phyloP scores from a whole-genome alignment of 306 rosid species.

The Cicer chorassanicum region DNA sequence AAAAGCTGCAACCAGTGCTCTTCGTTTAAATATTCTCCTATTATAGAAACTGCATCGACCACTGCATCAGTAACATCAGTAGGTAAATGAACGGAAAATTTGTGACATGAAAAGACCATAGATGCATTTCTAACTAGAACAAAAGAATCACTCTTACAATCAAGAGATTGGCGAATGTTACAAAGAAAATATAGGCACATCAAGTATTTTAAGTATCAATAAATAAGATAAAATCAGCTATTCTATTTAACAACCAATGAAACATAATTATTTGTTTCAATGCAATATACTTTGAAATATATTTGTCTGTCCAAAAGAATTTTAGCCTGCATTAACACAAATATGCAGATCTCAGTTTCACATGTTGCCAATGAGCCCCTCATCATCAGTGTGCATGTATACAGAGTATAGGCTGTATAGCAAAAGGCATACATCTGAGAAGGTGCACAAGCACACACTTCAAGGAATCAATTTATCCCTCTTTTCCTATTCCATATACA shows the following conservation, averaged over 20 bases:
- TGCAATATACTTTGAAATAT: not conserved
- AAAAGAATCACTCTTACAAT: slow-evolving; percentile 28
- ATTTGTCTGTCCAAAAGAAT: not conserved
- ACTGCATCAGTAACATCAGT: slow-evolving; percentile 64
- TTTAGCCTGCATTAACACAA: slow-evolving; percentile 29
- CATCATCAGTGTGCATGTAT: slow-evolving; percentile 21
- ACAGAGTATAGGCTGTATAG: slow-evolving; percentile 5
- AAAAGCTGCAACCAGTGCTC: slow-evolving; percentile 82
- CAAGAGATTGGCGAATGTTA: not conserved
- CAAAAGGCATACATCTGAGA: slow-evolving; percentile 32
- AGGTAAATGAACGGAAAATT: slow-evolving; percentile 39
- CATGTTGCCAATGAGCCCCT: slow-evolving; percentile 37
- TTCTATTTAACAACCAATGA: slow-evolving; percentile 9
- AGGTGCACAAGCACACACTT: slow-evolving; percentile 27
- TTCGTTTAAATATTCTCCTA: slow-evolving; percentile 87
- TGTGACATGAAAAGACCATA: slow-evolving; percentile 10
- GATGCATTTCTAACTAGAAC: slow-evolving; percentile 20
- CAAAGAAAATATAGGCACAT: slow-evolving; percentile 6
- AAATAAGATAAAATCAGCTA: slow-evolving; percentile 10
- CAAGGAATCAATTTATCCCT: slow-evolving; percentile 30
- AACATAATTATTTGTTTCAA: slow-evolving; percentile 35
- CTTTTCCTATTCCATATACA: slow-evolving; percentile 8
- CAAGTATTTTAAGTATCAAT: slow-evolving; percentile 30
- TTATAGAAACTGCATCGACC: slow-evolving; percentile 79
- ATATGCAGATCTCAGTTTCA: slow-evolving; percentile 31